Conservation (phyloP, 352 stramenopile genomes). For the Aphanomyces astaci region DNA sequence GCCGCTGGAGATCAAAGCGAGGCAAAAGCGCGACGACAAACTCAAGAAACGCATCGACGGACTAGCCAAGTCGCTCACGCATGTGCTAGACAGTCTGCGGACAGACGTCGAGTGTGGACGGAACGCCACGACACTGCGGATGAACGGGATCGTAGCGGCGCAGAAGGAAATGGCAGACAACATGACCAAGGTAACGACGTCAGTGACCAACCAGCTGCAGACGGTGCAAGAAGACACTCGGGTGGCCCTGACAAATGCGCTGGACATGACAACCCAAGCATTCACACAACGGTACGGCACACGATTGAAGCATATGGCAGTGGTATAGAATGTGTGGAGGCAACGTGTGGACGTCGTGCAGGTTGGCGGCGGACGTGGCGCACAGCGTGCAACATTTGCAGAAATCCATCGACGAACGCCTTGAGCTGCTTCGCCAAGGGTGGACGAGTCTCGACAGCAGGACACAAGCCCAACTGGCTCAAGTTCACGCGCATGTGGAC, state of each 20-base stretch:
- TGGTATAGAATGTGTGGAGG: no score
- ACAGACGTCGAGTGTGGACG: slow-evolving; percentile 25
- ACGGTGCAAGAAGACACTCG: background rate
- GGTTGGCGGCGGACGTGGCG: slow-evolving; percentile 7
- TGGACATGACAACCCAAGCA: slow-evolving; percentile 2
- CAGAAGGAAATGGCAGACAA: slow-evolving; percentile 7
- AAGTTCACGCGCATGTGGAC: background rate
- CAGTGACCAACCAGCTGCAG: background rate
- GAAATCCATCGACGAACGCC: slow-evolving; percentile 5
- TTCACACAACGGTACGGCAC: background rate
- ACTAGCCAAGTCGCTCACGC: slow-evolving; percentile 32
- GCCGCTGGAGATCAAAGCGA: slow-evolving; percentile 49
- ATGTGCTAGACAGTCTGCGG: slow-evolving; percentile 30
- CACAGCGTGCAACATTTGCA: slow-evolving; percentile 3
- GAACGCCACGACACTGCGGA: background rate
- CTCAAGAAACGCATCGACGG: slow-evolving; percentile 37
- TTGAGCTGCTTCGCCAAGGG: background rate
- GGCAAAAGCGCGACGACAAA: slow-evolving; percentile 52
- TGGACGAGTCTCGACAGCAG: background rate
- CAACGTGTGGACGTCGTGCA: background rate
- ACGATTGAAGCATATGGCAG: no score
- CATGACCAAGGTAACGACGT: background rate
- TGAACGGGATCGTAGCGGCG: slow-evolving; percentile 2
- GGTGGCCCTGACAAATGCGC: background rate
- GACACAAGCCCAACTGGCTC: background rate